Base-by-base conservation (phyloP, 140 eudicot genomes). In the Oenanthe javanica region DNA sequence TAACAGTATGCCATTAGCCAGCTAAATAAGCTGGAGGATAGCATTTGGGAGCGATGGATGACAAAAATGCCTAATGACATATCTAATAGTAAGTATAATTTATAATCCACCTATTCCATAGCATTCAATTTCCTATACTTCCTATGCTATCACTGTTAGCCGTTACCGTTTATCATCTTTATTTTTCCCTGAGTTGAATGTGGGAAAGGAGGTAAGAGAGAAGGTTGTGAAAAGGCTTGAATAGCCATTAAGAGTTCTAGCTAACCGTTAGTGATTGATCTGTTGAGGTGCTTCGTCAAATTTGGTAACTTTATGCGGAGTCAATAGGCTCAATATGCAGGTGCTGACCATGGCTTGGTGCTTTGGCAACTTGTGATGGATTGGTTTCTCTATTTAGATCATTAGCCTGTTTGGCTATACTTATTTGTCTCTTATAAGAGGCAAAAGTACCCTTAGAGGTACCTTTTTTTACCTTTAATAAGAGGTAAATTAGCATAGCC, bases 31-130 rank as follows among this genome's bases (percentile, higher is more conserved):
- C 82, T 96, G 91, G 99, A 96, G 87, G 99, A 93, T 82, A 96
- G 97, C 90, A 96, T 96, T 82, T 93, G 89, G 92, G 97, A 91
- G 83, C 92, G 91, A 69, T 96, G 99, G 99, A 83, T 84, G 48
- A 91, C 81, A 83, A 93, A 87, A 82, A 85, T 59, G 83, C 85
- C 82, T 55, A 88, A 82, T 49, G 90, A 87, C 64, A 87, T 79
- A 59, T 79, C 86, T n/a, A 86, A 63, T 80, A 86, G 97, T 93
- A 88, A 18, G 93, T 84, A 73, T 80, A 67, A 78, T 67, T 59
- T 38, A 69, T 52, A 54, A 11, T 54, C 40, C 40, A 43, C 45
- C 48, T 64, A 40, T 69, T 64, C 51, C 49, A 74, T 75, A 61
- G 59, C 25, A 18, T 31, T 55, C 23, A 46, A 5, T 59, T 43